Conservation (phyloP, 1,284 basidiomycete species). For the Pterulicium gracile region DNA sequence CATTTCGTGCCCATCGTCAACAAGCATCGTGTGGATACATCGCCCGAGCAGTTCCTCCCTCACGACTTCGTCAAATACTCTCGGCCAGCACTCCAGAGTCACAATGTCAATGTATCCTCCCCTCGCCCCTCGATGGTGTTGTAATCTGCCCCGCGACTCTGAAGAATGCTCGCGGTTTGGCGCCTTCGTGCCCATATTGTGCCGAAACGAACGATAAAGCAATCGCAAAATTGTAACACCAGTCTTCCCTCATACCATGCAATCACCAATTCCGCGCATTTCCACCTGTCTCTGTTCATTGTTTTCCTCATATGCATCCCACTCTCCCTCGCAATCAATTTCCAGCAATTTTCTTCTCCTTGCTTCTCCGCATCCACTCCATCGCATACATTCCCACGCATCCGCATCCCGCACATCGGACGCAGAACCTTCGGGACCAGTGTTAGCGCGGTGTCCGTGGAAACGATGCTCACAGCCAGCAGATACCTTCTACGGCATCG, state of each 20-base stretch:
- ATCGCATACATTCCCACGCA: constrained; percentile 44
- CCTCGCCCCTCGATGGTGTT: constrained; percentile 1
- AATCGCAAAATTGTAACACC: constrained; percentile 1
- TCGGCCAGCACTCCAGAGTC: constrained; percentile 61
- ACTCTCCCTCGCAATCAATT: constrained; percentile 34
- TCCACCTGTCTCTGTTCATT: constrained; percentile 55
- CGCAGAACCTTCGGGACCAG: not conserved
- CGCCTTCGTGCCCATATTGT: not conserved
- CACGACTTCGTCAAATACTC: constrained; percentile 70
- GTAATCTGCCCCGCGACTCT: not conserved
- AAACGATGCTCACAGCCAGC: not conserved
- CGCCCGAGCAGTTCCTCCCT: constrained; percentile 65
- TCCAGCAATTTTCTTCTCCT: constrained; percentile 28
- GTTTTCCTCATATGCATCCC: constrained; percentile 44
- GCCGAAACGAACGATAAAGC: constrained; percentile 1
- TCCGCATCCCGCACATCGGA: constrained; percentile 14
- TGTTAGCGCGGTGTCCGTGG: not conserved
- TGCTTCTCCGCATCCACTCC: constrained; percentile 53
- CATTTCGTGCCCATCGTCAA: constrained; percentile 60
- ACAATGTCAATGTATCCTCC: constrained; percentile 29
- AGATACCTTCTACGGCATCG: not conserved
- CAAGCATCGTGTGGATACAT: constrained; percentile 54
- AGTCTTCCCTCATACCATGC: constrained; percentile 6
- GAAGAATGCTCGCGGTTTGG: not conserved
- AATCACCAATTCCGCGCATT: constrained; percentile 22